A percentile compares a stretch with the other conserved stretches of the same genome.
These are phyloP conservation scores for Rhynchosporium secalis DNA, from an alignment of 2,329 filamentous ascomycete genomes.

Conservation along the genomic window DNA sequence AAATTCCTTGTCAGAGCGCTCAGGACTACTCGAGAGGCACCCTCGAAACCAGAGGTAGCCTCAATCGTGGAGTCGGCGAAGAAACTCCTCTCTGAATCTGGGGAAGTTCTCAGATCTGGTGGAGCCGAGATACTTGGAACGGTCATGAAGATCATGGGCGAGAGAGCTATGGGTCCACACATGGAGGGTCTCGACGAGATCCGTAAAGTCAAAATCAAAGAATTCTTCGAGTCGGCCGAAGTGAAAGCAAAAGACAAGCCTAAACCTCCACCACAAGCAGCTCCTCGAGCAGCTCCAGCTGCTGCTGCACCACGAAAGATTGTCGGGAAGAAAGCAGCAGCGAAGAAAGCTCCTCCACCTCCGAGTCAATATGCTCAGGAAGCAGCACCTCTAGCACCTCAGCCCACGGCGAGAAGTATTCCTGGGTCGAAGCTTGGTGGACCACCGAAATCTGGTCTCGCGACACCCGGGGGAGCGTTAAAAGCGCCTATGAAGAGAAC, in stretches of 20 bases:
- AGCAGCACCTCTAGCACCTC: constrained; percentile 57
- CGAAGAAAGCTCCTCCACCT: constrained; percentile 50
- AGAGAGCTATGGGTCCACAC: constrained; percentile 90
- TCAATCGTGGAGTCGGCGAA: constrained; percentile 85
- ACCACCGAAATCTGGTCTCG: constrained; percentile 53
- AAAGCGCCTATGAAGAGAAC: constrained; percentile 61
- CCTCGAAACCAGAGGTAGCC: constrained; percentile 79
- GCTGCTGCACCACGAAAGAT: constrained; percentile 48
- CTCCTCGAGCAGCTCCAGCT: constrained; percentile 50
- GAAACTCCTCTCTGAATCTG: constrained; percentile 87
- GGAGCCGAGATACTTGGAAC: constrained; percentile 92
- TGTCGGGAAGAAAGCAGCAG: constrained; percentile 42
- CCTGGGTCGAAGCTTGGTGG: constrained; percentile 54
- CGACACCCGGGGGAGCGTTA: constrained; percentile 47
- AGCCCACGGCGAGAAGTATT: constrained; percentile 55
- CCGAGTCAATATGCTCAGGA: constrained; percentile 48
- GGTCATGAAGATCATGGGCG: constrained; percentile 97
- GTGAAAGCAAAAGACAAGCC: constrained; percentile 92
- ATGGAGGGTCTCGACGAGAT: constrained; percentile 94
- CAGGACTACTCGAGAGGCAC: constrained; percentile 78
- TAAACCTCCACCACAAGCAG: constrained; percentile 70
- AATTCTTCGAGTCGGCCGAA: constrained; percentile 79
- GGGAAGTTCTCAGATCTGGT: constrained; percentile 79
- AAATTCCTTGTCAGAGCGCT: constrained; percentile 90
- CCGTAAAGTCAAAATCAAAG: constrained; percentile 91